Evolutionary conservation across 2,329 filamentous ascomycete genomes (phyloP).

Genomic region (Metarhizium album): DNA sequence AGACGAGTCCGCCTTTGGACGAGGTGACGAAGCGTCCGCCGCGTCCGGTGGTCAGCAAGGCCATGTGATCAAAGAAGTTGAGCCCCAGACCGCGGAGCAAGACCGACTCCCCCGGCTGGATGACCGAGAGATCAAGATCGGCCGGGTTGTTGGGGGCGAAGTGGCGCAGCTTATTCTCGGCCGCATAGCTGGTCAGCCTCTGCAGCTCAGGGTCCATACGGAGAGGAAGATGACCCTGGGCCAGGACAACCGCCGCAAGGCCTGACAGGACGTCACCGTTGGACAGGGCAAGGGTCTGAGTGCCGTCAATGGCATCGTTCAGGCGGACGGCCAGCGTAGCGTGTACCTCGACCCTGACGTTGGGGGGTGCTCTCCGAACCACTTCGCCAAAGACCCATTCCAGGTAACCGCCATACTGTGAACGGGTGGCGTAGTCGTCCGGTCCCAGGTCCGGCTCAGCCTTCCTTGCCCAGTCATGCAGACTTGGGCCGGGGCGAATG

Average conservation of each 20-base stretch:
- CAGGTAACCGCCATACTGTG: constrained; percentile 5
- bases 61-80: constrained; percentile 7
- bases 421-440: constrained; percentile 4
- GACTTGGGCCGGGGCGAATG: constrained; percentile 3
- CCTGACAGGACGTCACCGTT: neutral
- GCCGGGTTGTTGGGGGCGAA: constrained; percentile 3
- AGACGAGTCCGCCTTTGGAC: neutral
- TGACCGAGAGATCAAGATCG: constrained; percentile 2
- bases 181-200: neutral
- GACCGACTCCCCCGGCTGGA: neutral
- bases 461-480: constrained; percentile 5
- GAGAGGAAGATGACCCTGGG: constrained; percentile 5
- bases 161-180: neutral
- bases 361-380: constrained; percentile 1
- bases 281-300: constrained; percentile 2
- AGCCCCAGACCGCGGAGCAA: constrained; percentile 3
- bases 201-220: neutral
- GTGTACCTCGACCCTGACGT: constrained; percentile 1
- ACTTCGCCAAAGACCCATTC: constrained; percentile 4
- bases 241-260: constrained; percentile 1
- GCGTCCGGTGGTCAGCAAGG: constrained; percentile 1
- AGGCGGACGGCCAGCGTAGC: neutral
- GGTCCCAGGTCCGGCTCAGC: constrained; percentile 1
- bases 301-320: neutral
- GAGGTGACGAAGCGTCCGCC: neutral